Evolutionary conservation across 352 stramenopile genomes (phyloP), one percentile per base, ranked within the genome.

Genomic region (Phytophthora constricta): DNA sequence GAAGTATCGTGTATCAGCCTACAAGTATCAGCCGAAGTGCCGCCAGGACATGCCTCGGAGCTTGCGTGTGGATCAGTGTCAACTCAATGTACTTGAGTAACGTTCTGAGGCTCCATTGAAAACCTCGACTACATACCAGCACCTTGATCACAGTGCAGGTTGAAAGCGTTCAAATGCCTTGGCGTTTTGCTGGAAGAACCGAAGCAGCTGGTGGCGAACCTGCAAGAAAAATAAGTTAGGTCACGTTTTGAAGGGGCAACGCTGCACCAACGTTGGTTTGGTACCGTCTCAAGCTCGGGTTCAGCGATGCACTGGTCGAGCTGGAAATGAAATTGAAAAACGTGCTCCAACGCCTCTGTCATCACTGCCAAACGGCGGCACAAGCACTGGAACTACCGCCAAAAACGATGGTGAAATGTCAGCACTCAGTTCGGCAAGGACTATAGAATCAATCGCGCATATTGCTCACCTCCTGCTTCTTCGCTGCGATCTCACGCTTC

Each of bases 321-420:
- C 1, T 77, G 77, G 49, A 68, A 43, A 22, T 86, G 71, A 48
- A 88, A 86, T 42, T 77, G 65, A 47, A 88, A 84, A 11, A 88
- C 77, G 28, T 82, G 69, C 57, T 86, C 79, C 22, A 86, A 48
- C 13, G 68, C 73, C 17, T 65, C 58, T 5, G 69, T 80, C 59
- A 79, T 73, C n/a, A 64, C 63, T 4, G 39, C 57, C 4, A 84
- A 56, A n/a, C 59, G 77, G 22, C 65, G 73, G 42, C 70, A 72
- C 9, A 82, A 57, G 7, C 28, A 42, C 11, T 75, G 34, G 50
- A 82, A 77, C 79, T 88, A 22, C 2, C n/a, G n/a, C n/a, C n/a
- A n/a, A n/a, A 54, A 7, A 2, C 27, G 33, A 31, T 8, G 61
- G 5, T 19, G 22, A 41, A 13, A 20, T 41, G 34, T 49, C 14